Evolutionary conservation across 306 rosid genomes (phyloP), one percentile per base, ranked within the genome.

Genomic region (Pyrus pyrifolia): DNA sequence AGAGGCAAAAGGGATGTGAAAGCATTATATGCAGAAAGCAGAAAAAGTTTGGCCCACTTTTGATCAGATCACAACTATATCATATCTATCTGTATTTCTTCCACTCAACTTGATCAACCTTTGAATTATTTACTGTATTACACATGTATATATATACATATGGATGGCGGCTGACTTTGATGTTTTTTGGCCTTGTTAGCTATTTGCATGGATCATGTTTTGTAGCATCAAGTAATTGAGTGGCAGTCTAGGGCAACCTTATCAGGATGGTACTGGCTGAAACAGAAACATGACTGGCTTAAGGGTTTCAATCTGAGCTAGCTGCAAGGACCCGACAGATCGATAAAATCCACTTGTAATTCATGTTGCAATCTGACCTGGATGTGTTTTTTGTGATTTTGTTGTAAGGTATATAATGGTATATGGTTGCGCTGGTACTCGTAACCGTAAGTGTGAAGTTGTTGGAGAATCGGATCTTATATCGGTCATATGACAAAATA

Each of bases 201-300:
- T 11, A 35, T 14, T 22, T 44, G 18, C 15, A 21, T 62, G 42
- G 42, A 1, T 38, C 10, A 38, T 38, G 42, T 13, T 45, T 45
- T 31, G 63, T n/a, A 72, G 23, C 67, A 22, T 58, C 55, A 3
- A 72, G 67, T 14, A 49, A 30, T 52, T 67, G 79, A 35, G 79
- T 76, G 79, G 73, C 72, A 52, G 17, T 70, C 17, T 17, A 29
- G 51, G 38, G 29, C 30, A 76, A 76, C 79, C 79, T 76, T 76
- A 76, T 76, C 72, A 23, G 55, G 66, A 65, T 62, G 51, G 12
- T 57, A 18, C 51, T 15, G 22, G 67, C 67, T 57, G 10, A 27
- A 58, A 58, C 63, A 10, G 15, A 61, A 61, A 27, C 44, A 17
- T 17, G 40, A 30, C 44, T 63, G 44, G 44, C 10, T 15, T 63